Conservation (phyloP, 2,329 filamentous ascomycete genomes). For the Botrytis squamosa region DNA sequence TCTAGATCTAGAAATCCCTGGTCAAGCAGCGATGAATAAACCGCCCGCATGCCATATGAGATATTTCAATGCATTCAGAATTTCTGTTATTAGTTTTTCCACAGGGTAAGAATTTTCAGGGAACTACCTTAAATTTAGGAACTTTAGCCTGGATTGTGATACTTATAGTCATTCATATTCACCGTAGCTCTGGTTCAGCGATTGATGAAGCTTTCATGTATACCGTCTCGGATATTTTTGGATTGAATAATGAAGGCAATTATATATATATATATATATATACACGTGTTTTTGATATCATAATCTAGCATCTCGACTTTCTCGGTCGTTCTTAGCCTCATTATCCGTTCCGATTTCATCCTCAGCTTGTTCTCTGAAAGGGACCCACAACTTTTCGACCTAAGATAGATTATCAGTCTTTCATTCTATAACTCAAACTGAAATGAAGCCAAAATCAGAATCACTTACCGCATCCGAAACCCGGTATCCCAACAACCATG, state of each 20-base stretch:
- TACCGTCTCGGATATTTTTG: background rate
- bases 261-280: background rate
- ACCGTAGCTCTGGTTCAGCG: no score
- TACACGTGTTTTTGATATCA: background rate
- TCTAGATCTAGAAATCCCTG: background rate
- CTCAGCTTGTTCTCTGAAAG: background rate
- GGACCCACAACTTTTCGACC: background rate
- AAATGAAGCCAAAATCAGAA: no score
- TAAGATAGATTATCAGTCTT: background rate
- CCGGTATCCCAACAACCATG: conserved; percentile 44
- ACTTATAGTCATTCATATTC: background rate
- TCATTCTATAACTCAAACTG: background rate
- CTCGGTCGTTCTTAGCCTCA: background rate
- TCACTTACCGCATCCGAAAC: conserved; percentile 40
- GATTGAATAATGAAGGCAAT: background rate
- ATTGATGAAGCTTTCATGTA: background rate
- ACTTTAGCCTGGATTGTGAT: background rate
- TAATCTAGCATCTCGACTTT: background rate
- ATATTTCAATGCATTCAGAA: background rate
- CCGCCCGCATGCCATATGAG: fast-evolving
- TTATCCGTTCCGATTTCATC: background rate
- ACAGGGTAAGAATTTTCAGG: background rate
- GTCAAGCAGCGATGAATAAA: background rate
- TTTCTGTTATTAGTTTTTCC: background rate
- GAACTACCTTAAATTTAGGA: background rate